Conservation (phyloP, 2,329 filamentous ascomycete species). For the Stagonosporopsis vannaccii region DNA sequence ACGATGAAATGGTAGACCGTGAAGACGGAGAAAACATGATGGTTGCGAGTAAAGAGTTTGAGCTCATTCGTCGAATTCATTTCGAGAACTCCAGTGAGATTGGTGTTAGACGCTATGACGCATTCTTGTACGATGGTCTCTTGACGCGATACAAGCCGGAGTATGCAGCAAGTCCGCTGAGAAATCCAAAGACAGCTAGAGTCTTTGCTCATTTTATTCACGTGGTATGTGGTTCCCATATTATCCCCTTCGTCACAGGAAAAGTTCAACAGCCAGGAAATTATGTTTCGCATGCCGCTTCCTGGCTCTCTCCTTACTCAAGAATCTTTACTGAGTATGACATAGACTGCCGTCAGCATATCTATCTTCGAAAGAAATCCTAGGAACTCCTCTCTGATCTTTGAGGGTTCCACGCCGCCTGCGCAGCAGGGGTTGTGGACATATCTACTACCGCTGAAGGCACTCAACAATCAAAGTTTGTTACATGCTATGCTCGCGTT, state of each 20-base stretch:
- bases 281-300: too few relatives aligned
- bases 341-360: constrained; percentile 77
- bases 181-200: constrained; percentile 78
- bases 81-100: constrained; percentile 45
- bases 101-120: constrained; percentile 53
- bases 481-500: constrained; percentile 91
- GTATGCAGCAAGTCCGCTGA: constrained; percentile 68
- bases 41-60: constrained; percentile 43
- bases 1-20: constrained; percentile 53
- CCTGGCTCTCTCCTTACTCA: too few relatives aligned
- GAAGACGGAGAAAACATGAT: constrained; percentile 33
- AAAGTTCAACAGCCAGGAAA: too few relatives aligned
- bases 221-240: constrained; percentile 54
- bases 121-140: constrained; percentile 57
- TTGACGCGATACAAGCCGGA: constrained; percentile 56
- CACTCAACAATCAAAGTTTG: constrained; percentile 83
- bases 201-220: constrained; percentile 94
- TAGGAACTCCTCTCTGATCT: constrained; percentile 72
- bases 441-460: constrained; percentile 79
- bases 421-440: constrained; percentile 61
- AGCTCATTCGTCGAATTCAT: constrained; percentile 48
- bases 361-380: constrained; percentile 88
- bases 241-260: background rate
- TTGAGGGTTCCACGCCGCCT: constrained; percentile 55
- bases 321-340: constrained; percentile 13